Evolutionary conservation across 2,329 filamentous ascomycete genomes (phyloP).

Genomic region (Thermothelomyces thermophilus): DNA sequence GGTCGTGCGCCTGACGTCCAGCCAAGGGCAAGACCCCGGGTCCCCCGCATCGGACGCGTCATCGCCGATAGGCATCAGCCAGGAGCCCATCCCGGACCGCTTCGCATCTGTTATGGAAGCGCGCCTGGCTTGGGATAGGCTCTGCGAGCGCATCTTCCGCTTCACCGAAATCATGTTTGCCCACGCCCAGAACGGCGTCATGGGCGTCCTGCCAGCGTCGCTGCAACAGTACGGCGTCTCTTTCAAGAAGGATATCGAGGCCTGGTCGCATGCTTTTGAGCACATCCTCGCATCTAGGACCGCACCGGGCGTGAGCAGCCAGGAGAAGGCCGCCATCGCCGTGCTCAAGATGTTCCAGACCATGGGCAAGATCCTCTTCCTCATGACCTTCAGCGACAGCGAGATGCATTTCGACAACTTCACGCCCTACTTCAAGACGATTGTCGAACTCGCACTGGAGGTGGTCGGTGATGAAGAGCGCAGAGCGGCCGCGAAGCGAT

Average conservation of each 20-base stretch:
- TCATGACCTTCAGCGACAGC: conserved; percentile 53
- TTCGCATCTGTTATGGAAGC: conserved; percentile 50
- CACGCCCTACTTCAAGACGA: conserved; percentile 43
- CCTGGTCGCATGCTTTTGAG: conserved; percentile 52
- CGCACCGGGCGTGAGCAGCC: conserved; percentile 42
- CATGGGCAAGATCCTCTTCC: conserved; percentile 50
- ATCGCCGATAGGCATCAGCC: conserved; percentile 36
- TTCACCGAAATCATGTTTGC: conserved; percentile 52
- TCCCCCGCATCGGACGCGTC: conserved; percentile 40
- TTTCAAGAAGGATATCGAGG: conserved; percentile 45
- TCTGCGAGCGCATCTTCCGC: conserved; percentile 50
- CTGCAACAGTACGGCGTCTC: conserved; percentile 42
- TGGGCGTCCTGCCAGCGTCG: conserved; percentile 45
- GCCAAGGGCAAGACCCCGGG: conserved; percentile 29
- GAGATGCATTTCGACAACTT: conserved; percentile 55
- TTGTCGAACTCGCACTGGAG: conserved; percentile 52
- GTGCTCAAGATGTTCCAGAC: conserved; percentile 58
- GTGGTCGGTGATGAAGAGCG: conserved; percentile 53
- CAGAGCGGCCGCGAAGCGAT: conserved; percentile 41
- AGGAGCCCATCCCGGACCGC: conserved; percentile 35
- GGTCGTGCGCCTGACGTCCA: conserved; percentile 47
- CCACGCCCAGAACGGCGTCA: conserved; percentile 43
- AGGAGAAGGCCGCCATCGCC: conserved; percentile 54
- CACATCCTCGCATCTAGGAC: conserved; percentile 45
- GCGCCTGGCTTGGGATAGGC: conserved; percentile 48